Percentiles rank a stretch among this genome's conserved stretches.
These are phyloP conservation scores for Penicillium sp. DNA, from an alignment of 2,329 filamentous ascomycete species.

Conservation along the genomic window DNA sequence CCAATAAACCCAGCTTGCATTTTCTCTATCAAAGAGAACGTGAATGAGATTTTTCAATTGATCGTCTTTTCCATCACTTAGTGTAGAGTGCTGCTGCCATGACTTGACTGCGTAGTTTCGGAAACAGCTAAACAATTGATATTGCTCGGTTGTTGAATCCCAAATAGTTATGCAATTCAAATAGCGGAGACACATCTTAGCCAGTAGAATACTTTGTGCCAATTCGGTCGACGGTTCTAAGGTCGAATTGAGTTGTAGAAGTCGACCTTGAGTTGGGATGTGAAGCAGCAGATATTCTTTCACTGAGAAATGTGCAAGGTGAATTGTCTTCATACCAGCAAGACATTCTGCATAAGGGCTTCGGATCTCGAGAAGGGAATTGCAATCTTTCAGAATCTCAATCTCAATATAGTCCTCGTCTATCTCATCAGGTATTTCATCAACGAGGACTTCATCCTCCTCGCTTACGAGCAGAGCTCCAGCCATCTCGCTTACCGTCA, in stretches of 20 bases:
- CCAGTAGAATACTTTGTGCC: not conserved
- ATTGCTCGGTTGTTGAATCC: not conserved
- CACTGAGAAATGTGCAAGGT: constrained; percentile 12
- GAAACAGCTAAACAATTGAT: not conserved
- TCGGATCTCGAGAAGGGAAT: constrained; percentile 7
- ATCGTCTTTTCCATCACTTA: not conserved
- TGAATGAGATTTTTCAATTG: not conserved
- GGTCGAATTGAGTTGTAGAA: not conserved
- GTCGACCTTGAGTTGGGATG: not conserved
- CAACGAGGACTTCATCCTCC: not conserved
- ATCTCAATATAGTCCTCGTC: constrained; percentile 3
- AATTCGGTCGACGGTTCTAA: not conserved
- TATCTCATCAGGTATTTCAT: constrained; percentile 2
- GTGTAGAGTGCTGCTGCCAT: constrained; percentile 2
- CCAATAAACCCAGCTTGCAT: not conserved
- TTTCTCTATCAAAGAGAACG: constrained; percentile 1
- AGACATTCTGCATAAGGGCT: not conserved
- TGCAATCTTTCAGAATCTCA: constrained; percentile 1
- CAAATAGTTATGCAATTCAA: not conserved
- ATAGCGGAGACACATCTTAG: constrained; percentile 4
- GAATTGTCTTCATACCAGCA: not conserved
- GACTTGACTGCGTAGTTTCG: not conserved
- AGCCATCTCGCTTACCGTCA: constrained; percentile 4
- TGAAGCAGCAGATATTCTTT: constrained; percentile 6
- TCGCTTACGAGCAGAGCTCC: not conserved